Percentiles rank a stretch among this genome's conserved stretches.
These are phyloP conservation scores for Lizonia empirigonia DNA, from an alignment of 2,329 filamentous ascomycete genomes.

Conservation along the genomic window DNA sequence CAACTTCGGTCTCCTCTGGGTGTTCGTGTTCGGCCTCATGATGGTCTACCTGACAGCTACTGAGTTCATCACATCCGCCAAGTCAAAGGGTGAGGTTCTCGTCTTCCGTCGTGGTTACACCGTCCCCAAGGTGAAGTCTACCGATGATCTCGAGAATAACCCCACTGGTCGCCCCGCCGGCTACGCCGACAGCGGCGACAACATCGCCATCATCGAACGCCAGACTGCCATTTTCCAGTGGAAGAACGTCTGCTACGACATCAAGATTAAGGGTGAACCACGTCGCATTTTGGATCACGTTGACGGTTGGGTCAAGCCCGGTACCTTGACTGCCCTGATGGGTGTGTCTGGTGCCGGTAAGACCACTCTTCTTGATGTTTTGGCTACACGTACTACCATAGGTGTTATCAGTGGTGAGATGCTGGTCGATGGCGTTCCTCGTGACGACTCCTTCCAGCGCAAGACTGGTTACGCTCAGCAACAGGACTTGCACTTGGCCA, in stretches of 20 bases:
- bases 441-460: conserved; percentile 84
- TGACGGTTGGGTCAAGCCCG: conserved; percentile 92
- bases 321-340: conserved; percentile 84
- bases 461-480: conserved; percentile 94
- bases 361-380: conserved; percentile 84
- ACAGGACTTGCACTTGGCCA: conserved; percentile 85
- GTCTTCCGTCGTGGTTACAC: conserved; percentile 56
- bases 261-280: conserved; percentile 78
- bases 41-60: conserved; percentile 51
- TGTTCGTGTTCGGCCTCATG: conserved; percentile 53
- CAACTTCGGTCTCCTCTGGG: conserved; percentile 55
- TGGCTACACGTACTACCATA: conserved; percentile 86
- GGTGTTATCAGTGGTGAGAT: conserved; percentile 88
- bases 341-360: conserved; percentile 93
- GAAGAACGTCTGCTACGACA: conserved; percentile 78
- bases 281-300: conserved; percentile 82
- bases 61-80: conserved; percentile 56
- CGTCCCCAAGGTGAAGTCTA: conserved; percentile 56
- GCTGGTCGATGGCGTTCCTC: conserved; percentile 75
- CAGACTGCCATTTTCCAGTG: conserved; percentile 85
- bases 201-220: conserved; percentile 58
- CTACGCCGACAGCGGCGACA: conserved; percentile 45
- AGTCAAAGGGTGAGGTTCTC: conserved; percentile 59
- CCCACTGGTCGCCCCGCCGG: conserved; percentile 37
- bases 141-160: conserved; percentile 50